These are phyloP conservation scores for Scutellaria barbata DNA, from an alignment of 257 asterid species.

Conservation along the genomic window DNA sequence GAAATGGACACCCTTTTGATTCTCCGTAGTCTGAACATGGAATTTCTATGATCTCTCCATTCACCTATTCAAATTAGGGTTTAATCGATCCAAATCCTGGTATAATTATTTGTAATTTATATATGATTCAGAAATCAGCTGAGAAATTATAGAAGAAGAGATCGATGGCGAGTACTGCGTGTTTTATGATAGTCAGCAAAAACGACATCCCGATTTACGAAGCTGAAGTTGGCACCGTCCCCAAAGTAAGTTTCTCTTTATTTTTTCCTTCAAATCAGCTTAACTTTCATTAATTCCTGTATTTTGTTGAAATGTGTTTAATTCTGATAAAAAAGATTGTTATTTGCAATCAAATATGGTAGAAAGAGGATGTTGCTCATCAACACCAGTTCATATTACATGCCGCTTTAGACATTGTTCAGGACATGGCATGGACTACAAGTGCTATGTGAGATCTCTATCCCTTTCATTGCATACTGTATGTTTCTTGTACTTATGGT, in stretches of 20 bases:
- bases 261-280: constrained; percentile 13
- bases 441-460: constrained; percentile 82
- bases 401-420: constrained; percentile 92
- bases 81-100: constrained; percentile 16
- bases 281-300: not conserved
- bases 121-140: too few species aligned
- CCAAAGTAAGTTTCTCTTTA: constrained; percentile 57
- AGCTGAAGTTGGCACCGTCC: constrained; percentile 97
- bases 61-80: constrained; percentile 29
- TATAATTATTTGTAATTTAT: not conserved
- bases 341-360: constrained; percentile 16
- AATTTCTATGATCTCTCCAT: not conserved
- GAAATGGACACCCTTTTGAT: not conserved
- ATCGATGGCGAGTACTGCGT: constrained; percentile 86
- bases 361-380: constrained; percentile 99
- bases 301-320: not conserved
- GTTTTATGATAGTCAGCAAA: constrained; percentile 92
- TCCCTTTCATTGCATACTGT: constrained; percentile 6
- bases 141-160: constrained; percentile 23
- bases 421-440: constrained; percentile 97
- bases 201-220: constrained; percentile 96
- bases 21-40: not conserved
- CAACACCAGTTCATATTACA: constrained; percentile 94
- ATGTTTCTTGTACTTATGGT: not conserved
- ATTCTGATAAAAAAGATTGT: not conserved